Evolutionary conservation across 495 filamentous ascomycete genomes (phyloP).

Genomic region (Hypoxylon rickii): DNA sequence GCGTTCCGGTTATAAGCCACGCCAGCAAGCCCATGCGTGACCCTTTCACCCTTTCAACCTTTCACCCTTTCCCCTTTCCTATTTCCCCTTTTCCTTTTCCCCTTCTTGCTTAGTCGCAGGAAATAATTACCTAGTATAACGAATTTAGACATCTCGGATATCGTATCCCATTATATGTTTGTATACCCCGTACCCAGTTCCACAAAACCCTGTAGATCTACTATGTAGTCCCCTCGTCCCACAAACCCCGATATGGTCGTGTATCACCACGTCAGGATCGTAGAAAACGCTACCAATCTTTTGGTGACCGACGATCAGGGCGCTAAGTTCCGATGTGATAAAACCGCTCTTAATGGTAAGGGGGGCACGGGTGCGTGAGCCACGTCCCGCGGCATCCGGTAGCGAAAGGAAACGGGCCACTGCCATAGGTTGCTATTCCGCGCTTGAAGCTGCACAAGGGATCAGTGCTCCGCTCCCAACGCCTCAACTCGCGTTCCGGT

Average conservation of each 20-base stretch:
- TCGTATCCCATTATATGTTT: too few relatives aligned
- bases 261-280: slow-evolving; percentile 11
- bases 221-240: background rate
- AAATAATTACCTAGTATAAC: too few relatives aligned
- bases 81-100: too few relatives aligned
- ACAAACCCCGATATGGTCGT: slow-evolving; percentile 7
- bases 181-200: slow-evolving; percentile 7
- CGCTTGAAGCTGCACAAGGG: slow-evolving; percentile 14
- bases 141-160: too few relatives aligned
- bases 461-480: slow-evolving; percentile 1
- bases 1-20: too few relatives aligned
- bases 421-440: slow-evolving; percentile 7
- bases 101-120: too few relatives aligned
- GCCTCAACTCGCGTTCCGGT: slow-evolving; percentile 13
- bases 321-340: slow-evolving; percentile 1
- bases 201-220: slow-evolving; percentile 7
- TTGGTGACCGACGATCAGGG: background rate
- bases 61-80: too few relatives aligned
- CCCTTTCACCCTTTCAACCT: too few relatives aligned
- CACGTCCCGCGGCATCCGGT: slow-evolving; percentile 11
- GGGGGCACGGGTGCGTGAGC: slow-evolving; percentile 1
- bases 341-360: slow-evolving; percentile 4
- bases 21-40: too few relatives aligned
- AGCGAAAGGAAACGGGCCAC: background rate
- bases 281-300: slow-evolving; percentile 2